These are phyloP conservation scores for Carex pumila DNA, from an alignment of 176 grass and related monocot genomes.

Conservation along the genomic window DNA sequence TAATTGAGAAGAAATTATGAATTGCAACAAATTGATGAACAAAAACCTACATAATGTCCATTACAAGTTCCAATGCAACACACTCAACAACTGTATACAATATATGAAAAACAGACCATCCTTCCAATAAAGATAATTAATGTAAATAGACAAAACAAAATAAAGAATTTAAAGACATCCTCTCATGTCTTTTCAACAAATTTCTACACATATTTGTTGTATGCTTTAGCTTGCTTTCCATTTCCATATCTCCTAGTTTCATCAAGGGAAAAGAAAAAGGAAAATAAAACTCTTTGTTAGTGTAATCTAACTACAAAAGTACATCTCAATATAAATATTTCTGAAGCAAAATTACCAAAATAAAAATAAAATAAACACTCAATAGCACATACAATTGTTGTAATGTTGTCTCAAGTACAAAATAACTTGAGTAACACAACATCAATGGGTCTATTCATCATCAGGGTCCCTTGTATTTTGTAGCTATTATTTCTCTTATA, in stretches of 20 bases:
- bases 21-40: neutral
- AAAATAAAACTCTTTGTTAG: neutral
- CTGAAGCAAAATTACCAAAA: neutral
- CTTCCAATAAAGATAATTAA: neutral
- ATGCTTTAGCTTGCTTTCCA: neutral
- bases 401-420: neutral
- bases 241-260: neutral
- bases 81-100: neutral
- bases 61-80: neutral
- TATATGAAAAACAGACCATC: neutral
- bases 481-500: no score
- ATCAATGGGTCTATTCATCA: neutral
- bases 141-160: neutral
- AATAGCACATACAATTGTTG: neutral
- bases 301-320: neutral
- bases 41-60: neutral
- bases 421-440: neutral
- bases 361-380: no score
- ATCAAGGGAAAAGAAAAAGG: neutral
- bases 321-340: neutral
- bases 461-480: no score
- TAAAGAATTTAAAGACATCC: neutral
- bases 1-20: neutral
- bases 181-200: neutral
- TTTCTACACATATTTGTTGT: neutral